phyloP scores from a whole-genome alignment of 1,284 basidiomycete genomes.

The Pulchroboletus neoregius region DNA sequence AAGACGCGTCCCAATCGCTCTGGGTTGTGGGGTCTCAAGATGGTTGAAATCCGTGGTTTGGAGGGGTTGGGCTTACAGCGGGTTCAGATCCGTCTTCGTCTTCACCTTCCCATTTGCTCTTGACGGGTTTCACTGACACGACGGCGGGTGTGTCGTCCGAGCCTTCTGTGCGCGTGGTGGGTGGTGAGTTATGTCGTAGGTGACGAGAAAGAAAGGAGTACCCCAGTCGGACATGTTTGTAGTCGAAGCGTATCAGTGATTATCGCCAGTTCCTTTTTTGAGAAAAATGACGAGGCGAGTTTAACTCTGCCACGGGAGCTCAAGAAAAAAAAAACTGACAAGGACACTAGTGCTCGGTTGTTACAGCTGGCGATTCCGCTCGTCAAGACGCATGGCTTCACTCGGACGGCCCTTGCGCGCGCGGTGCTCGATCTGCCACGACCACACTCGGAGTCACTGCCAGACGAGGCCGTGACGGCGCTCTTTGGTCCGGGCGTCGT shows the following conservation, averaged over 20 bases:
- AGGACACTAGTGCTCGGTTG: slow-evolving; percentile 33
- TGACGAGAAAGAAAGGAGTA: slow-evolving; percentile 20
- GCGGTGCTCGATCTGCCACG: slow-evolving; percentile 54
- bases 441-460: slow-evolving; percentile 55
- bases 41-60: neutral
- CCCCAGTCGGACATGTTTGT: slow-evolving; percentile 47
- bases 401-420: slow-evolving; percentile 60
- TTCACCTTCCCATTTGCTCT: slow-evolving; percentile 81
- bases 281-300: too few species aligned
- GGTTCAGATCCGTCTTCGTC: slow-evolving; percentile 74
- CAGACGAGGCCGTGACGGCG: slow-evolving; percentile 64
- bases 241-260: too few species aligned
- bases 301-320: too few species aligned
- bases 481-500: slow-evolving; percentile 69
- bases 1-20: slow-evolving; percentile 93
- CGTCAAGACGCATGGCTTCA: slow-evolving; percentile 64
- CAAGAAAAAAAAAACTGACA: neutral
- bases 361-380: slow-evolving; percentile 61
- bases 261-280: too few species aligned
- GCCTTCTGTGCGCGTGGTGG: slow-evolving; percentile 38
- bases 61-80: slow-evolving; percentile 39
- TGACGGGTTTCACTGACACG: slow-evolving; percentile 38
- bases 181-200: slow-evolving; percentile 20
- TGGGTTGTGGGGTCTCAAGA: slow-evolving; percentile 31
- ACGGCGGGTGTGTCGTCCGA: slow-evolving; percentile 39